Conservation (phyloP, 495 filamentous ascomycete species). For the Tuber indicum region DNA sequence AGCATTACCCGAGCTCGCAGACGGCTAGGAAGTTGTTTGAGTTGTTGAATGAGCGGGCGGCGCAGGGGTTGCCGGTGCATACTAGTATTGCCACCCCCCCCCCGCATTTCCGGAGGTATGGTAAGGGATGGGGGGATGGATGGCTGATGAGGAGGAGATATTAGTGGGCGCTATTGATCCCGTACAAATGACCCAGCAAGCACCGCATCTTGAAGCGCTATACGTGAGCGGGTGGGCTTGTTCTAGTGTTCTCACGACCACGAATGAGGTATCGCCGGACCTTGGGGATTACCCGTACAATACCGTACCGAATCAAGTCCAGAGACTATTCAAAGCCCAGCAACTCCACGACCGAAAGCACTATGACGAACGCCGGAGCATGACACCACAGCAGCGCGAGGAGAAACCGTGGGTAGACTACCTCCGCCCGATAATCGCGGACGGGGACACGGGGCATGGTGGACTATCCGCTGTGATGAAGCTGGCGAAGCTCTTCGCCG, state of each 20-base stretch:
- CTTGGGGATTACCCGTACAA: conserved; percentile 99
- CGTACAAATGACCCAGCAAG: conserved; percentile 98
- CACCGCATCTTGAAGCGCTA: conserved; percentile 86
- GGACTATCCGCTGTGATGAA: conserved; percentile 89
- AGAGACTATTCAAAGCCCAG: conserved; percentile 91
- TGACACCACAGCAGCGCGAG: conserved; percentile 64
- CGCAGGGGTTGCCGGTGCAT: conserved; percentile 77
- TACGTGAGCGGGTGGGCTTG: conserved; percentile 98
- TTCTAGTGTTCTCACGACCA: conserved; percentile 80
- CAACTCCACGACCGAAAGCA: conserved; percentile 94
- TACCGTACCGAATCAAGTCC: conserved; percentile 96
- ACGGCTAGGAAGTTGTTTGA: conserved; percentile 95
- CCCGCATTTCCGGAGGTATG: neutral
- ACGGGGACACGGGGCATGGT: conserved; percentile 92
- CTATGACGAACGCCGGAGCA: conserved; percentile 72
- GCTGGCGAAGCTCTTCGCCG: conserved; percentile 96
- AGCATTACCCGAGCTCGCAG: conserved; percentile 79
- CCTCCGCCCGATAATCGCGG: conserved; percentile 89
- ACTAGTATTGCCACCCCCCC: conserved; percentile 57
- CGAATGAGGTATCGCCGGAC: conserved; percentile 94
- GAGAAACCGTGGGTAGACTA: conserved; percentile 82
- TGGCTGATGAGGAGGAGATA: neutral
- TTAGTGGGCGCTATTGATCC: conserved; percentile 95
- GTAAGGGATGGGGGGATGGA: neutral
- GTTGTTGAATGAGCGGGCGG: conserved; percentile 66